Conservation (phyloP, 2,329 filamentous ascomycete species). For the Hymenoscyphus salicellus region DNA sequence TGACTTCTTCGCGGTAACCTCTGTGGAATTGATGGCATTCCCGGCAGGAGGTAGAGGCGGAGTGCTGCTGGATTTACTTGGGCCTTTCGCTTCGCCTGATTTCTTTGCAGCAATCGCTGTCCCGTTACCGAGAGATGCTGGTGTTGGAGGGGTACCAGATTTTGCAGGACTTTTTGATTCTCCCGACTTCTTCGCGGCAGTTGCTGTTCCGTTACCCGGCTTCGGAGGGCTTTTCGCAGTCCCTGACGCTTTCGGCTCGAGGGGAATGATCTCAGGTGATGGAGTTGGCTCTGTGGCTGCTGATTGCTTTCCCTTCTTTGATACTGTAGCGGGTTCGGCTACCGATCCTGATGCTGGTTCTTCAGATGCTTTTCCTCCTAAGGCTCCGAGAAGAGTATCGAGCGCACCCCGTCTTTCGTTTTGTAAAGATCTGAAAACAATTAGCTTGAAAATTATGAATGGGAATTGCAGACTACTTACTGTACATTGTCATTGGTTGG, state of each 20-base stretch:
- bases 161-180: no score
- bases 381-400: not conserved
- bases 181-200: no score
- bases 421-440: not conserved
- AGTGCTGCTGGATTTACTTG: no score
- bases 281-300: not conserved
- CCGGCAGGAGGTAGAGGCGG: no score
- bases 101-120: no score
- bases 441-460: not conserved
- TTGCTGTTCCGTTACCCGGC: no score
- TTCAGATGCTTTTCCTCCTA: not conserved
- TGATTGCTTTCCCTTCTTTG: not conserved
- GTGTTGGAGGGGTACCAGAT: no score
- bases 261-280: not conserved
- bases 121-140: no score
- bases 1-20: no score
- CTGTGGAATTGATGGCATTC: no score
- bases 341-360: not conserved
- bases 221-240: not conserved
- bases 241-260: not conserved
- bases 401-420: not conserved
- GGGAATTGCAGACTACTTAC: not conserved
- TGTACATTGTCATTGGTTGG: conserved; percentile 15
- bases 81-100: no score
- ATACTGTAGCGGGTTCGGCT: not conserved